A percentile compares a stretch with the other conserved stretches of the same genome.
These are phyloP conservation scores for Tetradesmus obliquus DNA, from an alignment of 139 green algal genomes.

Conservation along the genomic window DNA sequence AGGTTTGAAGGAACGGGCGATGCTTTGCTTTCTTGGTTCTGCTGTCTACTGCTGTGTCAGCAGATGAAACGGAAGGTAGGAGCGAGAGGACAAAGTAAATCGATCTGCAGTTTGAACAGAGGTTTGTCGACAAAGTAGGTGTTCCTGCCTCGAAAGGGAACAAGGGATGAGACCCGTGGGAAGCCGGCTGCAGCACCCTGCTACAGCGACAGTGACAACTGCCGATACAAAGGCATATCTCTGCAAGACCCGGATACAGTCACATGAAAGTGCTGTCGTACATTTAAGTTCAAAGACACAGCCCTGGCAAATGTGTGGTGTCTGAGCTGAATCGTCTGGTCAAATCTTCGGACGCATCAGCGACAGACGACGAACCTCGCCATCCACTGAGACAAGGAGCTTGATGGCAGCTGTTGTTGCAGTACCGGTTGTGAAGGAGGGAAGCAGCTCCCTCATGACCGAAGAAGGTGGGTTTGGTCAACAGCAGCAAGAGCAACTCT, in stretches of 20 bases:
- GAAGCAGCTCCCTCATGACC: not conserved
- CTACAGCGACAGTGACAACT: not conserved
- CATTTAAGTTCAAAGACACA: not conserved
- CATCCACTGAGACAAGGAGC: not conserved
- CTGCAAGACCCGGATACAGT: not conserved
- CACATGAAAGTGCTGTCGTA: not conserved
- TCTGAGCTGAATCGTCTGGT: not conserved
- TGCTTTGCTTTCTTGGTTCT: not conserved
- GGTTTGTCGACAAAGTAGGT: too few relatives aligned
- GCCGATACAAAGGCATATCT: not conserved
- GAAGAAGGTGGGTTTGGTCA: not conserved
- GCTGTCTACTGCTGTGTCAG: not conserved
- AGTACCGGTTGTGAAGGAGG: not conserved
- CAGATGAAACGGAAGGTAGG: not conserved
- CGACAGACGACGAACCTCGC: not conserved
- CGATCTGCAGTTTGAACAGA: not conserved
- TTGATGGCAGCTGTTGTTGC: not conserved
- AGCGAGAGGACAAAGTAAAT: not conserved
- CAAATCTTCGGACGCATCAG: not conserved
- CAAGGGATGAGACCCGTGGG: too few relatives aligned
- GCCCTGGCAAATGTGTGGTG: not conserved
- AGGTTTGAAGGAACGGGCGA: too few relatives aligned
- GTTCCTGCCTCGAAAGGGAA: too few relatives aligned
- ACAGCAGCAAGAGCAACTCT: not conserved
- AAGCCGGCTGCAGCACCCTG: not conserved